Percentiles rank a stretch among this genome's conserved stretches.
Conservation (phyloP, 2,329 filamentous ascomycete species). For the Cylindrodendrum hubeiense region DNA sequence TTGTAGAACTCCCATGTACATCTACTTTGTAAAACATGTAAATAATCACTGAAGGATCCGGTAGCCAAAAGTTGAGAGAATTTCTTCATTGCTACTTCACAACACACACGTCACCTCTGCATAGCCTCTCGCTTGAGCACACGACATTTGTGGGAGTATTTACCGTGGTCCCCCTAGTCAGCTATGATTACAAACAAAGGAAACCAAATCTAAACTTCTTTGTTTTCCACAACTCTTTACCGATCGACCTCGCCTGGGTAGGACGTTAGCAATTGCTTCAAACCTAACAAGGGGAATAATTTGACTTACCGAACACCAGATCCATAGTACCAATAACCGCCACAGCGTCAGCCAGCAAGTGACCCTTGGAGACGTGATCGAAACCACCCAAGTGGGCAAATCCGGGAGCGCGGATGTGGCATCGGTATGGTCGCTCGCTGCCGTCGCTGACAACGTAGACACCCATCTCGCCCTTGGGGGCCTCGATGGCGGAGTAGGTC, state of each 20-base stretch:
- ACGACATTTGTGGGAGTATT: slow-evolving; percentile 51
- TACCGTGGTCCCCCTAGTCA: slow-evolving; percentile 52
- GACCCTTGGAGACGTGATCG: slow-evolving; percentile 92
- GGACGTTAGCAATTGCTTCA: slow-evolving; percentile 51
- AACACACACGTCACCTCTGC: slow-evolving; percentile 39
- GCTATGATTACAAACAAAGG: slow-evolving; percentile 57
- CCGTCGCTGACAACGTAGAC: slow-evolving; percentile 97
- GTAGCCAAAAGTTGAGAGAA: slow-evolving; percentile 35
- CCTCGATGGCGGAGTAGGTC: slow-evolving; percentile 98
- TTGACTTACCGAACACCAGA: slow-evolving; percentile 82
- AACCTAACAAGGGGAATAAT: not conserved
- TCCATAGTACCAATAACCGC: slow-evolving; percentile 94
- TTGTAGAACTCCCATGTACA: slow-evolving; percentile 40
- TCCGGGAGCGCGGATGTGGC: slow-evolving; percentile 96
- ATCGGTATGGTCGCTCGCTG: slow-evolving; percentile 95
- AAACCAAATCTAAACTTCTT: slow-evolving; percentile 49
- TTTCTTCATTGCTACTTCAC: slow-evolving; percentile 43
- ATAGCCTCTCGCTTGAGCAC: slow-evolving; percentile 44
- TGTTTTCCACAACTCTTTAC: slow-evolving; percentile 53
- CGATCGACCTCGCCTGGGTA: slow-evolving; percentile 71
- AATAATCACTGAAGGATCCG: slow-evolving; percentile 25
- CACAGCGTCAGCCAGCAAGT: slow-evolving; percentile 95
- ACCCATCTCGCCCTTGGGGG: slow-evolving; percentile 99
- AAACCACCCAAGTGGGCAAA: slow-evolving; percentile 96
- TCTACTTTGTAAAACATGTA: slow-evolving; percentile 23